Base-by-base conservation (phyloP, 148 eudicot genomes). In the Agrostemma githago region DNA sequence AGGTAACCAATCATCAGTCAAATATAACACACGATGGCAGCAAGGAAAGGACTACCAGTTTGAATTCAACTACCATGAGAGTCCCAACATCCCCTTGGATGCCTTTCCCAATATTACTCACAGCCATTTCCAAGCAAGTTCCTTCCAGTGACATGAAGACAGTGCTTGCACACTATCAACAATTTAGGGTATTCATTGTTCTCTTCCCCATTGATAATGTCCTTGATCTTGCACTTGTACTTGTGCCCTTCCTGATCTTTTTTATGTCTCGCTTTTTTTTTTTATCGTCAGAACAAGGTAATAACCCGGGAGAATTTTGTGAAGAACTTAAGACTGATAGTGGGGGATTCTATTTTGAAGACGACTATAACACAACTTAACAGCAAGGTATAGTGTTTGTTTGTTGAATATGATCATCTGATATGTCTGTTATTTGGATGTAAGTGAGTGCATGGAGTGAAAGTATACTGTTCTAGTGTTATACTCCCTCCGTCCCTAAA, bases 61-160 rank as follows among this genome's bases (percentile, higher is more conserved):
- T 74, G 67, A 85, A 79, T 74, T 82, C 87, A 48, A 77, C 80
- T 73, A 66, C 79, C 37, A 5, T 57, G 7, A 84, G 70, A 84
- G 61, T 74, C 62, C 96, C 98, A 37, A 88, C 79, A 76, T 87
- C 92, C 66, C 96, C 96, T 34, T 89, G 94, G 94, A 82, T 91
- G 90, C 88, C 94, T 38, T 90, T 93, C 76, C 86, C 94, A 5
- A 66, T 78, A 85, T 72, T 93, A 80, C 80, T 93, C 79, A 84
- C 79, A 66, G 96, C 88, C 10, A 83, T 93, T 68, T 72, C 94
- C 38, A 70, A 78, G 70, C 83, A 83, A 78, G 81, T 91, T 68
- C 63, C 88, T 74, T 74, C 86, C 12, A 68, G 76, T 59, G 71
- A 51, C 58, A 88, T 93, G 98, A 82, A 82, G 64, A 77, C 78